Evolutionary conservation across 169 alveolate species (phyloP).

Genomic region (Amoebophrya sp.): DNA sequence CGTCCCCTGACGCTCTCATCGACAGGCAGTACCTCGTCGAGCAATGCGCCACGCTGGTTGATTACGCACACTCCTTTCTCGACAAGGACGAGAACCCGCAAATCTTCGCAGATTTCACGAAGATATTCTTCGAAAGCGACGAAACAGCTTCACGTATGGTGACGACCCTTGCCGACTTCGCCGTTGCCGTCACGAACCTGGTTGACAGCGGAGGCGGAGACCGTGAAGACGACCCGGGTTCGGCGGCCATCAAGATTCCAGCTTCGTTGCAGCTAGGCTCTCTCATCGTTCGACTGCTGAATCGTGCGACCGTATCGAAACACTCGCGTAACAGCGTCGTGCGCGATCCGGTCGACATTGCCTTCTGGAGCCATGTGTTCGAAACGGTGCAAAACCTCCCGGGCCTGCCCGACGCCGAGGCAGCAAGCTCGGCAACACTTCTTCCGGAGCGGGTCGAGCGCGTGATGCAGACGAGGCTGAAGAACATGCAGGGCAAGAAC

Average conservation of each 20-base stretch:
- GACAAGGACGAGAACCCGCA: not conserved
- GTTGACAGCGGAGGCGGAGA: not conserved
- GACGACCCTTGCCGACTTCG: not conserved
- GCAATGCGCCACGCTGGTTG: not conserved
- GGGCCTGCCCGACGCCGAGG: not conserved
- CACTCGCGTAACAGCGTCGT: too few species aligned
- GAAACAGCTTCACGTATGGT: not conserved
- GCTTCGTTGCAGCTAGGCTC: not conserved
- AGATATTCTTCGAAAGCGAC: not conserved
- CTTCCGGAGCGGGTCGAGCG: not conserved
- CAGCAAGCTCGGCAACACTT: not conserved
- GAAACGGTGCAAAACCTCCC: not conserved
- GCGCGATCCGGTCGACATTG: not conserved
- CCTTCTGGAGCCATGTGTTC: not conserved
- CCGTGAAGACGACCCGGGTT: not conserved
- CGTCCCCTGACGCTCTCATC: too few species aligned
- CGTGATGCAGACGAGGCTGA: not conserved
- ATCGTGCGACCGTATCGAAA: not conserved
- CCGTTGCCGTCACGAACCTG: not conserved
- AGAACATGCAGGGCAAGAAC: not conserved
- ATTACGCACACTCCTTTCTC: too few species aligned
- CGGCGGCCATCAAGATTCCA: not conserved
- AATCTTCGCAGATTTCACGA: too few species aligned
- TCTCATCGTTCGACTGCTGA: not conserved
- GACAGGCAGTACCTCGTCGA: not conserved